phyloP scores from a whole-genome alignment of 306 rosid species.

The Cicer bijugum region DNA sequence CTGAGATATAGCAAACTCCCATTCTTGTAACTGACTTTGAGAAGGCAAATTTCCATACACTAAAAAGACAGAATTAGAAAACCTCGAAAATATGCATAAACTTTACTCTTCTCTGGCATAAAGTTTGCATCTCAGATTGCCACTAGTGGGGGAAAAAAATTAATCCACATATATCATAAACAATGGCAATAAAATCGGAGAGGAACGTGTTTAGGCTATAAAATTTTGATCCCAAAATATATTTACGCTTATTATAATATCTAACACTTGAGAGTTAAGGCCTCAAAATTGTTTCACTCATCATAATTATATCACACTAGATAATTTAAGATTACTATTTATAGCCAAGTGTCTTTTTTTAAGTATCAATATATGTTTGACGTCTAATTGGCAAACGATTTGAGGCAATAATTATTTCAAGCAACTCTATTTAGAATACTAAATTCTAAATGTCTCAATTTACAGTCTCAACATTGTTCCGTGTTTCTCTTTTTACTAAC shows the following conservation, averaged over 20 bases:
- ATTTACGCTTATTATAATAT: neutral
- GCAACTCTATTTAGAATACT: neutral
- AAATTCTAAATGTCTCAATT: neutral
- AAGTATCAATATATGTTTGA: neutral
- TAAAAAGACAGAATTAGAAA: slow-evolving; percentile 41
- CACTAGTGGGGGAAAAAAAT: neutral
- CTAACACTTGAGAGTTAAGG: neutral
- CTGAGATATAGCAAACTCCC: slow-evolving; percentile 87
- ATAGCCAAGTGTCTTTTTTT: neutral
- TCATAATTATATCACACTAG: neutral
- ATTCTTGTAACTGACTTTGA: slow-evolving; percentile 65
- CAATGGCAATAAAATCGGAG: neutral
- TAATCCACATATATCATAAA: slow-evolving; percentile 22
- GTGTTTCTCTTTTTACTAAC: neutral
- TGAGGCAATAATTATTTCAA: slow-evolving; percentile 1
- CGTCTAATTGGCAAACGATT: neutral
- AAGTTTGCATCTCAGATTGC: slow-evolving; percentile 9
- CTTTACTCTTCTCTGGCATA: neutral
- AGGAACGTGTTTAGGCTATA: neutral
- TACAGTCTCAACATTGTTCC: neutral
- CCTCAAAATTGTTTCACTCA: neutral
- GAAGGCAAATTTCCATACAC: slow-evolving; percentile 97
- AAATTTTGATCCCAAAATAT: neutral
- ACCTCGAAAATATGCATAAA: neutral
- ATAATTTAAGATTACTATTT: neutral